These are phyloP conservation scores for Fusarium secorum DNA, from an alignment of 2,329 filamentous ascomycete species.

Conservation along the genomic window DNA sequence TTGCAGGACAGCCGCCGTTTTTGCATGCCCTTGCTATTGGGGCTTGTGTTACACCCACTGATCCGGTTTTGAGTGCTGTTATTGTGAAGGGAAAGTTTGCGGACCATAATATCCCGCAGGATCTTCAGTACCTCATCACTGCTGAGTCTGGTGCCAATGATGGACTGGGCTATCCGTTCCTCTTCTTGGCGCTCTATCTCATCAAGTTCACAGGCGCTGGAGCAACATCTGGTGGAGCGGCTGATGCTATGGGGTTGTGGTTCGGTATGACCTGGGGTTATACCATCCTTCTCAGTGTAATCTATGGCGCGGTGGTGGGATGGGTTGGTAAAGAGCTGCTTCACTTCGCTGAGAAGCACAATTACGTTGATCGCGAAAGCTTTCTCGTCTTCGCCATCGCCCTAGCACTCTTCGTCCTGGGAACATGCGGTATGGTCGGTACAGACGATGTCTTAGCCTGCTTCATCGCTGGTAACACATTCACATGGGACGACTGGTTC, in stretches of 20 bases:
- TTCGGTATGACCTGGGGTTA: conserved; percentile 88
- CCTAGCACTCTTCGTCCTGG: conserved; percentile 84
- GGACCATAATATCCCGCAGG: conserved; percentile 84
- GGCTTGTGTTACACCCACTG: conserved; percentile 90
- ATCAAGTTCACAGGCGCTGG: conserved; percentile 71
- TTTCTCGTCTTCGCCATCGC: conserved; percentile 88
- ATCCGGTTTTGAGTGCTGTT: conserved; percentile 85
- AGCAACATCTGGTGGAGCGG: conserved; percentile 65
- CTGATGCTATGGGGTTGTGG: conserved; percentile 78
- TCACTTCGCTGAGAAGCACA: conserved; percentile 82
- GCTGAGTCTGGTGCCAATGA: conserved; percentile 90
- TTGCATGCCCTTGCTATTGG: conserved; percentile 82
- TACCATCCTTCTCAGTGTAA: conserved; percentile 77
- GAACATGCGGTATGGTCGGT: conserved; percentile 85
- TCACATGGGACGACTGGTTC: conserved; percentile 96
- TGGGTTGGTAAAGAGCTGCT: conserved; percentile 84
- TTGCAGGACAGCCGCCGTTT: conserved; percentile 76
- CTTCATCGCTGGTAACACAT: conserved; percentile 89
- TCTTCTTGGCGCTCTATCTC: conserved; percentile 84
- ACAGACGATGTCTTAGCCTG: conserved; percentile 91
- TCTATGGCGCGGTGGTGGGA: conserved; percentile 80
- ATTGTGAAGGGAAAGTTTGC: conserved; percentile 96
- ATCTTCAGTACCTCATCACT: conserved; percentile 81
- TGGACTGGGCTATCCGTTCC: conserved; percentile 86
- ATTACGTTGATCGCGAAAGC: conserved; percentile 85